Evolutionary conservation across 2,329 filamentous ascomycete genomes (phyloP).

Genomic region (Clonostachys chloroleuca): DNA sequence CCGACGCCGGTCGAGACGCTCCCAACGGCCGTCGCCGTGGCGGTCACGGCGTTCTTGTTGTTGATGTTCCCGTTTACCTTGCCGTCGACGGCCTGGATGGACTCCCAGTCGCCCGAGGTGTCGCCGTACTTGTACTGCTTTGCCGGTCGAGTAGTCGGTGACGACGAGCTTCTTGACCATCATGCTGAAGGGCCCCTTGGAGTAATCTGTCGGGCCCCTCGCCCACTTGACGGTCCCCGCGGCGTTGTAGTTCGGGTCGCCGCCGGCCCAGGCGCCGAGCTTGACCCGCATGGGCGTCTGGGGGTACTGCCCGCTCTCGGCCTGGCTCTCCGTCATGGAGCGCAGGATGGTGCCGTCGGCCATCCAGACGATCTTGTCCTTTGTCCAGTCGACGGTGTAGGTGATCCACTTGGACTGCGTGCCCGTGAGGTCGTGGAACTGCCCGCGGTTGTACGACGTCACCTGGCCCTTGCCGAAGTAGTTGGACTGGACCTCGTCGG

Average conservation of each 20-base stretch:
- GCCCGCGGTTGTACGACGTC: conserved; percentile 79
- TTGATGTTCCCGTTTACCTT: conserved; percentile 65
- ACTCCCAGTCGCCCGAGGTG: conserved; percentile 71
- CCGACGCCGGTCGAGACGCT: conserved; percentile 59
- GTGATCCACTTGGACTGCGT: conserved; percentile 78
- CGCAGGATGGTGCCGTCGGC: conserved; percentile 76
- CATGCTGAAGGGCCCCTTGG: conserved; percentile 82
- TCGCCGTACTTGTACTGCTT: conserved; percentile 78
- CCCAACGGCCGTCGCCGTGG: conserved; percentile 55
- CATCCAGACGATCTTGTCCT: conserved; percentile 79
- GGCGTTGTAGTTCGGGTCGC: conserved; percentile 69
- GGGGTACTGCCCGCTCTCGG: conserved; percentile 74
- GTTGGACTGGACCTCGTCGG: conserved; percentile 83
- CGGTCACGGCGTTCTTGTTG: conserved; percentile 43
- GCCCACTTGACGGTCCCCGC: conserved; percentile 88
- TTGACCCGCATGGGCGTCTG: conserved; percentile 95
- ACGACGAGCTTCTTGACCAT: conserved; percentile 70
- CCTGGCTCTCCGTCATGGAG: conserved; percentile 65
- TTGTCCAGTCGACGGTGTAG: conserved; percentile 90
- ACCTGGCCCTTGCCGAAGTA: conserved; percentile 95
- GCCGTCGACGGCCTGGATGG: conserved; percentile 79
- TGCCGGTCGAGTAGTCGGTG: conserved; percentile 90
- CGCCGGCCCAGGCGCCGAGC: conserved; percentile 88
- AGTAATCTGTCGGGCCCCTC: conserved; percentile 79
- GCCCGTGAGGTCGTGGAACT: conserved; percentile 64